Evolutionary conservation across 2,329 filamentous ascomycete species (phyloP).

Genomic region (Coleophoma eucalyptorum): DNA sequence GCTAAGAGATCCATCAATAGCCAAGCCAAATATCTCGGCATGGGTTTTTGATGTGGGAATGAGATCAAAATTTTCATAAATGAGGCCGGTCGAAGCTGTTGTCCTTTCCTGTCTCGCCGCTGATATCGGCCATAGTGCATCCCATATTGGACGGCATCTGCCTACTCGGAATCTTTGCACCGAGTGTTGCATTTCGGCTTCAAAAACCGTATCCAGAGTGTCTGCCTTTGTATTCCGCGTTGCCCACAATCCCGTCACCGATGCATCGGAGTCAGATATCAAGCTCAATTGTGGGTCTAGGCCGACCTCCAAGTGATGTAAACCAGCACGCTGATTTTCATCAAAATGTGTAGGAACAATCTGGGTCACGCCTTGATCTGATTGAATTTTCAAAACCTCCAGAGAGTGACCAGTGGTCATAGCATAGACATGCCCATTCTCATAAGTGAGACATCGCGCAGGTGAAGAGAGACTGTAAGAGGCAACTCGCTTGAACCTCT

Average conservation of each 20-base stretch:
- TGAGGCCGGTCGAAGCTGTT: too few relatives aligned
- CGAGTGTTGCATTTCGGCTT: constrained; percentile 50
- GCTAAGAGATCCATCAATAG: constrained; percentile 65
- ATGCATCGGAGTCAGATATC: constrained; percentile 26
- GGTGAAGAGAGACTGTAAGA: constrained; percentile 48
- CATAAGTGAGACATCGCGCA: constrained; percentile 44
- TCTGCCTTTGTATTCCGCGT: constrained; percentile 21
- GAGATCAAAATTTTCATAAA: constrained; percentile 1
- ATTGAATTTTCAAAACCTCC: constrained; percentile 42
- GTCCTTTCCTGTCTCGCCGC: neutral
- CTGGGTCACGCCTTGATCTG: constrained; percentile 15
- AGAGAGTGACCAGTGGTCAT: constrained; percentile 53
- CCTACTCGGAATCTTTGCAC: constrained; percentile 53
- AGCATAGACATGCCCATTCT: constrained; percentile 43
- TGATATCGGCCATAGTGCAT: constrained; percentile 11
- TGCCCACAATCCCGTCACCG: constrained; percentile 25
- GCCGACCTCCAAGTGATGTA: constrained; percentile 18
- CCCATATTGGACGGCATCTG: constrained; percentile 37
- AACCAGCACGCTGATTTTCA: constrained; percentile 23
- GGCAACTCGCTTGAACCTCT: constrained; percentile 44
- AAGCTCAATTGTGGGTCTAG: constrained; percentile 18
- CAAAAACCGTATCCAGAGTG: constrained; percentile 40
- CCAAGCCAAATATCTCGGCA: constrained; percentile 56
- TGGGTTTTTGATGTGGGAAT: constrained; percentile 8
- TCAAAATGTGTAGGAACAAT: constrained; percentile 25